These are phyloP conservation scores for Lumnitzera littorea DNA, from an alignment of 345 rosid species.

Conservation along the genomic window DNA sequence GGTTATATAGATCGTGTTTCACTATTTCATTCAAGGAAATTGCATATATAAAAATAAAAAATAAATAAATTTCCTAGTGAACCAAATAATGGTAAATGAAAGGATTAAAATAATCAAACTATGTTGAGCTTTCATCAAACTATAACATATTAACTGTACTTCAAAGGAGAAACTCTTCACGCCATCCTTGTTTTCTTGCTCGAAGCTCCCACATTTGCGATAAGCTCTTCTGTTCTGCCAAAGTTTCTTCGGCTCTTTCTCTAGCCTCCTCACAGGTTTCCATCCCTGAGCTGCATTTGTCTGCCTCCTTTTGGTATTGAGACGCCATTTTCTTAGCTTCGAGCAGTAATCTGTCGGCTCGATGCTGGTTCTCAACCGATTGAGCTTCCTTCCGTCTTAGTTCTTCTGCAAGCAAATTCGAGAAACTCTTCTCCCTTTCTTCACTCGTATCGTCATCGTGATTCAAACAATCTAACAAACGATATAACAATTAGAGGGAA, in stretches of 20 bases:
- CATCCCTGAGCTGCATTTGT: constrained; percentile 63
- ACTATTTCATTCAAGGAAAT: no score
- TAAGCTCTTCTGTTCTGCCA: constrained; percentile 37
- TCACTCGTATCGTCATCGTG: constrained; percentile 31
- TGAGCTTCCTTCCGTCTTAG: constrained; percentile 47
- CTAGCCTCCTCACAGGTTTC: constrained; percentile 66
- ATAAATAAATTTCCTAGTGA: no score
- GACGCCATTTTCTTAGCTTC: constrained; percentile 66
- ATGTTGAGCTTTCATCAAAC: no score
- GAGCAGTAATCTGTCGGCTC: constrained; percentile 36
- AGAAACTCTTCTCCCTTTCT: constrained; percentile 39
- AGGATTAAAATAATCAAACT: no score
- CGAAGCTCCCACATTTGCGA: constrained; percentile 25
- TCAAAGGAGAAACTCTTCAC: not conserved
- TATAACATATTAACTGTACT: no score
- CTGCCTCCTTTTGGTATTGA: constrained; percentile 63
- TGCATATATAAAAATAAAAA: no score
- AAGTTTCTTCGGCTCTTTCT: constrained; percentile 45
- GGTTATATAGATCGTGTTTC: no score
- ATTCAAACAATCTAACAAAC: constrained; percentile 39
- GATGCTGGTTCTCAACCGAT: constrained; percentile 36
- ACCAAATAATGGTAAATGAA: no score
- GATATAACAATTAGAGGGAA: not conserved
- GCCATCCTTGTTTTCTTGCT: constrained; percentile 25
- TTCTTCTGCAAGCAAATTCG: constrained; percentile 40